phyloP scores from a whole-genome alignment of 805 yeast species.

The Yamadazyma tumulicola region DNA sequence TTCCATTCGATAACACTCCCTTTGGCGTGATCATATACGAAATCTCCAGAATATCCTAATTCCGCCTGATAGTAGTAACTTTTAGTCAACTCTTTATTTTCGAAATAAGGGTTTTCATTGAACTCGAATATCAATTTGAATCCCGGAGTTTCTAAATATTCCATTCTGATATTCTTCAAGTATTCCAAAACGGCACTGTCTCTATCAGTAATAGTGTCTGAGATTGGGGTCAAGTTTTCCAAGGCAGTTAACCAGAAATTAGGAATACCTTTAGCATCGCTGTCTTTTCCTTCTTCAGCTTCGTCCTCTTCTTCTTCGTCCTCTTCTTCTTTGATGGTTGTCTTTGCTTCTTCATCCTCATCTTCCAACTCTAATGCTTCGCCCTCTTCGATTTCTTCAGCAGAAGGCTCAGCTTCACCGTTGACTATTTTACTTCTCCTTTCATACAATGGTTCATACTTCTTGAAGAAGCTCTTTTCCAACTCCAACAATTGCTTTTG shows the following conservation, averaged over 20 bases:
- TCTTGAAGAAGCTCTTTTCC: slow-evolving; percentile 71
- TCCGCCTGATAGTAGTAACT: slow-evolving; percentile 93
- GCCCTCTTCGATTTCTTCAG: slow-evolving; percentile 76
- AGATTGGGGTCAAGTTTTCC: slow-evolving; percentile 76
- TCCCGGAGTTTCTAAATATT: slow-evolving; percentile 82
- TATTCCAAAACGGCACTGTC: slow-evolving; percentile 78
- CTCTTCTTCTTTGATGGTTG: slow-evolving; percentile 15
- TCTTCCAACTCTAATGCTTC: slow-evolving; percentile 62
- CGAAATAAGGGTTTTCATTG: slow-evolving; percentile 68
- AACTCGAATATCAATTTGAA: slow-evolving; percentile 85
- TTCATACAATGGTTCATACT: slow-evolving; percentile 73
- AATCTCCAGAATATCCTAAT: slow-evolving; percentile 92
- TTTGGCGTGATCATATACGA: slow-evolving; percentile 94
- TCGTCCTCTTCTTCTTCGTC: slow-evolving; percentile 35
- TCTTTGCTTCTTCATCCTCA: slow-evolving; percentile 27
- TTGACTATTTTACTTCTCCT: slow-evolving; percentile 67
- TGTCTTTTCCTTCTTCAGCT: slow-evolving; percentile 39
- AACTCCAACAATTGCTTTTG: slow-evolving; percentile 83
- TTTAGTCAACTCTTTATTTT: slow-evolving; percentile 70
- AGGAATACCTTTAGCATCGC: slow-evolving; percentile 69
- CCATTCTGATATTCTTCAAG: slow-evolving; percentile 69
- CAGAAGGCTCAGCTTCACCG: slow-evolving; percentile 75
- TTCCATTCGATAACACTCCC: slow-evolving; percentile 85
- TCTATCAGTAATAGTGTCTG: slow-evolving; percentile 83
- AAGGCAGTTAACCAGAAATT: slow-evolving; percentile 96